A percentile compares a stretch with the other conserved stretches of the same genome.
These are phyloP conservation scores for Butyriboletus loyo DNA, from an alignment of 768 basidiomycete genomes.

Conservation along the genomic window DNA sequence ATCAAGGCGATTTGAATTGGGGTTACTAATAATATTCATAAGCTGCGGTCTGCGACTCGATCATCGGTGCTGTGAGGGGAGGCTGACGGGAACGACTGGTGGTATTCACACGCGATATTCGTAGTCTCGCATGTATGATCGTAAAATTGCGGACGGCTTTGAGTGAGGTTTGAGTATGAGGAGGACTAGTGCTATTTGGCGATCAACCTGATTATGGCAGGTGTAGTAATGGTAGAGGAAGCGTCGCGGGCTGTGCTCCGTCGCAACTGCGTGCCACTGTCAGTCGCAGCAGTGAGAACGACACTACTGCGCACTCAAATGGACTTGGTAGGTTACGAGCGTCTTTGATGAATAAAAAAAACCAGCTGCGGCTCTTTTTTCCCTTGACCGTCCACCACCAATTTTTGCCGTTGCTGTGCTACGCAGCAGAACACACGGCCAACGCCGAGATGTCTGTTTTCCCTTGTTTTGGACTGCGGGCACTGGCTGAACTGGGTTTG, in stretches of 20 bases:
- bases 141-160: background rate
- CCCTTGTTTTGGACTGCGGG: constrained; percentile 16
- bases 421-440: background rate
- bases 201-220: constrained; percentile 15
- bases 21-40: background rate
- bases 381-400: too few species aligned
- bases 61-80: background rate
- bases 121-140: background rate
- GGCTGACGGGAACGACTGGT: constrained; percentile 9
- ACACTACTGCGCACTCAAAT: background rate
- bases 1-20: background rate
- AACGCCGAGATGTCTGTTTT: constrained; percentile 12
- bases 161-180: background rate
- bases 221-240: constrained; percentile 1
- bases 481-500: constrained; percentile 14
- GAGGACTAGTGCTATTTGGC: background rate
- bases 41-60: background rate
- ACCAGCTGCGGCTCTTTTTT: background rate
- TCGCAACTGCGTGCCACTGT: background rate
- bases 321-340: background rate
- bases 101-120: background rate
- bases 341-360: too few species aligned
- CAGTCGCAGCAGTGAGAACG: background rate
- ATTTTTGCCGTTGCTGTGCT: background rate
- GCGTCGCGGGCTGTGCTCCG: background rate